phyloP scores from a whole-genome alignment of 202 grass and related monocot species.

The Carex sylvatica region DNA sequence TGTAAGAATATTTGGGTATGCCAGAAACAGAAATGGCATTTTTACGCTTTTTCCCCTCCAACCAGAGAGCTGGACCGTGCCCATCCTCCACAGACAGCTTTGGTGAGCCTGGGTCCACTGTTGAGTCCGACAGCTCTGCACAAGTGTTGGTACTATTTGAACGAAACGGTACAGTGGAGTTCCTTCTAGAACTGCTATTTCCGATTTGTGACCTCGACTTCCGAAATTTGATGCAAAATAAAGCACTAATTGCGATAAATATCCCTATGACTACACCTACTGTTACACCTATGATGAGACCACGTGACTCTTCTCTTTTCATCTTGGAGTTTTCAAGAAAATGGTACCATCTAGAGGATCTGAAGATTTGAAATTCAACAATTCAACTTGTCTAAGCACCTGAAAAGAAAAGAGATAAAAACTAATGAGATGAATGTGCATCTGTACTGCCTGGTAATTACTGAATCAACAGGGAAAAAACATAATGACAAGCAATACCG shows the following conservation, averaged over 20 bases:
- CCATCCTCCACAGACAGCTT: conserved; percentile 40
- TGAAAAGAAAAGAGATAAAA: background rate
- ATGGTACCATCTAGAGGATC: conserved; percentile 1
- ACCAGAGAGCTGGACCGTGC: conserved; percentile 34
- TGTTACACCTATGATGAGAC: conserved; percentile 72
- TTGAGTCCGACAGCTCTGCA: conserved; percentile 57
- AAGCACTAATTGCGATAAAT: conserved; percentile 56
- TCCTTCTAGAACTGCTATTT: conserved; percentile 73
- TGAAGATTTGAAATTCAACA: background rate
- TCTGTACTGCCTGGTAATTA: conserved; percentile 1
- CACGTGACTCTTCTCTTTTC: conserved; percentile 65
- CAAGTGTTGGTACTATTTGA: conserved; percentile 41
- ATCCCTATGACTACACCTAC: conserved; percentile 76
- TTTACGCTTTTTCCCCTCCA: conserved; percentile 54
- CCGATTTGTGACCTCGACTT: conserved; percentile 52
- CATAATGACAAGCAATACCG: background rate
- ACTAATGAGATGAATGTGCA: background rate
- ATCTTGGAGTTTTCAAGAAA: conserved; percentile 26
- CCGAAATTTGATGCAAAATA: conserved; percentile 71
- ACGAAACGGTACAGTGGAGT: conserved; percentile 53
- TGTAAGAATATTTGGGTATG: conserved; percentile 89
- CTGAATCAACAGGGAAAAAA: background rate
- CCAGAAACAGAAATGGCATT: conserved; percentile 75
- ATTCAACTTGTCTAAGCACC: background rate
- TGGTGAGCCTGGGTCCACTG: conserved; percentile 55